Conservation (phyloP, 2,329 filamentous ascomycete genomes). For the Ceratocystis cubensis region DNA sequence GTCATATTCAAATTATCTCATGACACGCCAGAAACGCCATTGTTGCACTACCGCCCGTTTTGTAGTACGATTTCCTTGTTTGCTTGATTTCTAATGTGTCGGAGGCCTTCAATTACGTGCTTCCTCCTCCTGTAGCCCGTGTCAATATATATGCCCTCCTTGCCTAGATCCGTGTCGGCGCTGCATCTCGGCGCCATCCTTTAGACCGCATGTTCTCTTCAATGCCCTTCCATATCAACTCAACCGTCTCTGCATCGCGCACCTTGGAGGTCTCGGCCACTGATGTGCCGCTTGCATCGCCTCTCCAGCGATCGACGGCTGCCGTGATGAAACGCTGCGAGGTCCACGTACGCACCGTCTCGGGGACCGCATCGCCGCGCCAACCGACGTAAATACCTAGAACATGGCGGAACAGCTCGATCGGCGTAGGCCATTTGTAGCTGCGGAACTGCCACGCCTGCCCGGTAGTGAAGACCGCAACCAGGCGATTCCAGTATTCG, state of each 20-base stretch:
- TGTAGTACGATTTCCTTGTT: background rate
- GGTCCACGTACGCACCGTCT: slow-evolving; percentile 71
- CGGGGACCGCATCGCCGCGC: slow-evolving; percentile 69
- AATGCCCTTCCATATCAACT: slow-evolving; percentile 80
- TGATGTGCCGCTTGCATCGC: slow-evolving; percentile 28
- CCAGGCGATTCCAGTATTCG: slow-evolving; percentile 91
- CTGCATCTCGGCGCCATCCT: slow-evolving; percentile 66
- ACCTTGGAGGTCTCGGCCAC: slow-evolving; percentile 47
- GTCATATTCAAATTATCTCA: slow-evolving; percentile 1
- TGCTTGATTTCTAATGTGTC: background rate
- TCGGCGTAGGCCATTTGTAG: slow-evolving; percentile 87
- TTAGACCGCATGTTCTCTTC: slow-evolving; percentile 76
- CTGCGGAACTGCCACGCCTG: slow-evolving; percentile 98
- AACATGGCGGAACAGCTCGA: slow-evolving; percentile 80
- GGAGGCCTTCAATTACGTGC: background rate
- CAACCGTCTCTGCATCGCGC: slow-evolving; percentile 84
- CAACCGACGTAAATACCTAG: slow-evolving; percentile 84
- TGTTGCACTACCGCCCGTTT: slow-evolving; percentile 11
- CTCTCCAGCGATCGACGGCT: slow-evolving; percentile 72
- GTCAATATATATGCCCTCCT: background rate
- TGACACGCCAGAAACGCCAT: slow-evolving; percentile 14
- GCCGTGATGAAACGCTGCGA: slow-evolving; percentile 61
- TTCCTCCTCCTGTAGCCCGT: background rate
- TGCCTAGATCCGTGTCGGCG: slow-evolving; percentile 41
- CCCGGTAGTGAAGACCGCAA: slow-evolving; percentile 93